Base-by-base conservation (phyloP, 129 eudicot species). In the Pittosporum tobira region DNA sequence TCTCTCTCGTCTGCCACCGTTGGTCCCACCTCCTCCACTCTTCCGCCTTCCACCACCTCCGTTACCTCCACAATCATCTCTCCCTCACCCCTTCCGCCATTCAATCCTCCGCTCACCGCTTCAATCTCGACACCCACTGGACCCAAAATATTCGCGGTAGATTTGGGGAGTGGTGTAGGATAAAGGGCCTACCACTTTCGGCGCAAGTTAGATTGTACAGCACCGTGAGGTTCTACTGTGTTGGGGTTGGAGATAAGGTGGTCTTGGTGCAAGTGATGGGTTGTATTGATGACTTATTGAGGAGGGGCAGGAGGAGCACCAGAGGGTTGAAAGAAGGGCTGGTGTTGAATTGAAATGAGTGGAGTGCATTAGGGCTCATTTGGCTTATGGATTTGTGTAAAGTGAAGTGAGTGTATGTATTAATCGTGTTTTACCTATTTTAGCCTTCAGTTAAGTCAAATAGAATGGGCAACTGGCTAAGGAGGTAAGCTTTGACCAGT, bases 181-280 rank as follows among this genome's bases (percentile, higher is more conserved):
- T 85, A 62, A 82, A 72, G 67, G 61, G 82, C 27, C 95, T 94
- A 42, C 97, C 95, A 55, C 54, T 90, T 48, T 84, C 95, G 37
- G 80, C 77, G 53, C 95, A 80, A 46, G 88, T 80, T 22, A 68
- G 87, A 24, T 48, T 85, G 14, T 89, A 90, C 45, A 76, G 97
- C 37, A 71, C 82, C 22, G 87, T 90, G 76, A 73, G 87, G 70
- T 90, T 85, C 48, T 79, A 79, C 49, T 90, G 94, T 18, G 87
- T 90, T 8, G 95, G 89, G 57, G 77, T 78, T 52, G 93, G 88
- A 71, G 84, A 78, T 2, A 83, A 66, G 83, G 95, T 90, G 73
- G 84, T 77, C 20, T 58, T 90, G 70, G 72, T 90, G 43, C 94
- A 90, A 66, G 81, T 80, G 26, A 75, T 66, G 81, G 94, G 95